These are phyloP conservation scores for Microdochium nivale DNA, from an alignment of 2,329 filamentous ascomycete genomes.

Conservation along the genomic window DNA sequence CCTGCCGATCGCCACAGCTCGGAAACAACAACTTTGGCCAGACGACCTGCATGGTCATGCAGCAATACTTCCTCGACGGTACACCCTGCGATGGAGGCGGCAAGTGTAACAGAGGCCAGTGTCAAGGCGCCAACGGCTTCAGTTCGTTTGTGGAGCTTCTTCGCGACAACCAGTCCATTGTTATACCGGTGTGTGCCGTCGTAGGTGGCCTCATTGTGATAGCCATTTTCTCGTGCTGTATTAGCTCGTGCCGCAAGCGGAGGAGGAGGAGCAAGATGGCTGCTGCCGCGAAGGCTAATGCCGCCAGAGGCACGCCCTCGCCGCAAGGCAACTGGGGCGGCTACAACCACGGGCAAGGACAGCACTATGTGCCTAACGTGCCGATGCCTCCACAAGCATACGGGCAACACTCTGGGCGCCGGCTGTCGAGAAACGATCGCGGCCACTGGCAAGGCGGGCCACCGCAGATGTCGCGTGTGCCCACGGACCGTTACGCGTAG, in stretches of 20 bases:
- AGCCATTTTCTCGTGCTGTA: constrained; percentile 58
- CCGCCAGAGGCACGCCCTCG: neutral
- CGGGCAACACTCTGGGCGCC: neutral
- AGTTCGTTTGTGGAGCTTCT: constrained; percentile 73
- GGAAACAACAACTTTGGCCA: constrained; percentile 48
- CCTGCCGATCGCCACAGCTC: constrained; percentile 65
- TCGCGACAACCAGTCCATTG: constrained; percentile 64
- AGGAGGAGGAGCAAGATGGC: constrained; percentile 17
- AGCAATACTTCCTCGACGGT: constrained; percentile 91
- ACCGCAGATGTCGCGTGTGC: constrained; percentile 6
- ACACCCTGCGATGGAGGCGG: constrained; percentile 78
- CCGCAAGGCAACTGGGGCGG: constrained; percentile 1
- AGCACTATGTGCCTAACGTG: constrained; percentile 5
- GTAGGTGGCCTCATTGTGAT: constrained; percentile 68
- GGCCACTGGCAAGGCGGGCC: constrained; percentile 8
- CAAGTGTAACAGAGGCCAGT: constrained; percentile 68
- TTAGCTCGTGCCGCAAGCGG: constrained; percentile 41
- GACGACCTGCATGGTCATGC: constrained; percentile 63
- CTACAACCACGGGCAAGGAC: constrained; percentile 8
- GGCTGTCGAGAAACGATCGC: constrained; percentile 3
- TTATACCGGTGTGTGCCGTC: constrained; percentile 69
- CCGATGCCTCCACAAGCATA: constrained; percentile 7
- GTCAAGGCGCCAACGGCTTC: constrained; percentile 59
- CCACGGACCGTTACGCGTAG: constrained; percentile 11
- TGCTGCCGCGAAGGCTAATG: neutral